These are phyloP conservation scores for Trametes versicolor DNA, from an alignment of 1,284 basidiomycete species.

Conservation along the genomic window DNA sequence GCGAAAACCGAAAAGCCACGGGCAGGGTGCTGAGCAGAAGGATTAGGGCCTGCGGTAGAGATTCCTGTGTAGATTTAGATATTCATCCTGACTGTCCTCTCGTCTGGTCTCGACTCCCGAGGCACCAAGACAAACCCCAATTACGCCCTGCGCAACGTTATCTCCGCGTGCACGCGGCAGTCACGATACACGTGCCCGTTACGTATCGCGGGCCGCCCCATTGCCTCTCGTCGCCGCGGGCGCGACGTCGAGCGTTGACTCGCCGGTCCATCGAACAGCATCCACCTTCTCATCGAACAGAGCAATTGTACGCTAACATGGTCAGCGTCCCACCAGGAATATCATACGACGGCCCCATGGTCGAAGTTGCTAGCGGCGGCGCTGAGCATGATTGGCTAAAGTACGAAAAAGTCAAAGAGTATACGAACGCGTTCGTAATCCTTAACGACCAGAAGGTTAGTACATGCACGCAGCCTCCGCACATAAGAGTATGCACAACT, in stretches of 20 bases:
- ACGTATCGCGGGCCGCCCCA: conserved; percentile 5
- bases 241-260: not conserved
- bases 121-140: no score
- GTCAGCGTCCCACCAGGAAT: conserved; percentile 47
- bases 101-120: not conserved
- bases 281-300: no score
- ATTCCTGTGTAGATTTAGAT: conserved; percentile 7
- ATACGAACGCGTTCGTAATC: conserved; percentile 68
- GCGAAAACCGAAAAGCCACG: conserved; percentile 42
- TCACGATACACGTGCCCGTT: conserved; percentile 31
- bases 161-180: conserved; percentile 2
- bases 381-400: conserved; percentile 50
- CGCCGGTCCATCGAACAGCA: no score
- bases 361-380: conserved; percentile 47
- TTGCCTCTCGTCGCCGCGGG: not conserved
- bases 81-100: not conserved
- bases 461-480: not conserved
- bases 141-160: not conserved
- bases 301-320: no score
- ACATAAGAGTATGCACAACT: not conserved
- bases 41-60: not conserved
- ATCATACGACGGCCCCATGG: conserved; percentile 39
- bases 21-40: not conserved
- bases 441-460: conserved; percentile 22
- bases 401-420: conserved; percentile 53